phyloP scores from a whole-genome alignment of 1,284 basidiomycete species.

The Cryptococcus sp. region DNA sequence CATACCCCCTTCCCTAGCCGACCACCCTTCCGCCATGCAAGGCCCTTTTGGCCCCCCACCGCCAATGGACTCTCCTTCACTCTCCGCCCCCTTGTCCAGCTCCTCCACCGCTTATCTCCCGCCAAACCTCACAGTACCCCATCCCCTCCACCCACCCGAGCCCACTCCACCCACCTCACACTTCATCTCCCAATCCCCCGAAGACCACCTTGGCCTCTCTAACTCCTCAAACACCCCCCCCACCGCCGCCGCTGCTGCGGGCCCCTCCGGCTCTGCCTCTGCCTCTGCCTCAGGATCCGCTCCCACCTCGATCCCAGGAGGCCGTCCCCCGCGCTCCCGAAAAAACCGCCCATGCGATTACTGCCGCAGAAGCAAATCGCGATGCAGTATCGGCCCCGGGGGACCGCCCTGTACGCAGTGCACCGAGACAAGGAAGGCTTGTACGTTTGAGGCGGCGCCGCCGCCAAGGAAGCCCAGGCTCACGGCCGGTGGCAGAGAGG shows the following conservation, averaged over 20 bases:
- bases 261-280: no score
- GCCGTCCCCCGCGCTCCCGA: conserved; percentile 15
- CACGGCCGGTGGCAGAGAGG: background rate
- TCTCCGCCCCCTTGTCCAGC: background rate
- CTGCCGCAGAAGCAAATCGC: conserved; percentile 20
- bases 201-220: no score
- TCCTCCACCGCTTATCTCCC: background rate
- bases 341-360: conserved; percentile 25
- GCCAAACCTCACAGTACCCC: no score
- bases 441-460: conserved; percentile 21
- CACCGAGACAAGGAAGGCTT: conserved; percentile 12
- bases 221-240: no score
- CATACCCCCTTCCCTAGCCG: no score
- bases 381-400: conserved; percentile 16
- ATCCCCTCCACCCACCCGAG: no score
- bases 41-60: no score
- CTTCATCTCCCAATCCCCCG: no score
- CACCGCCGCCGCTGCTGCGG: no score
- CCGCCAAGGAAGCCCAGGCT: conserved; percentile 12
- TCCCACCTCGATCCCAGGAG: background rate
- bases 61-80: background rate
- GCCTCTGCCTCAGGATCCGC: no score
- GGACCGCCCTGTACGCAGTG: conserved; percentile 26
- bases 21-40: no score
- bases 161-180: no score